phyloP scores from a whole-genome alignment of 2,329 filamentous ascomycete genomes.

The Pestalotiopsis fici region DNA sequence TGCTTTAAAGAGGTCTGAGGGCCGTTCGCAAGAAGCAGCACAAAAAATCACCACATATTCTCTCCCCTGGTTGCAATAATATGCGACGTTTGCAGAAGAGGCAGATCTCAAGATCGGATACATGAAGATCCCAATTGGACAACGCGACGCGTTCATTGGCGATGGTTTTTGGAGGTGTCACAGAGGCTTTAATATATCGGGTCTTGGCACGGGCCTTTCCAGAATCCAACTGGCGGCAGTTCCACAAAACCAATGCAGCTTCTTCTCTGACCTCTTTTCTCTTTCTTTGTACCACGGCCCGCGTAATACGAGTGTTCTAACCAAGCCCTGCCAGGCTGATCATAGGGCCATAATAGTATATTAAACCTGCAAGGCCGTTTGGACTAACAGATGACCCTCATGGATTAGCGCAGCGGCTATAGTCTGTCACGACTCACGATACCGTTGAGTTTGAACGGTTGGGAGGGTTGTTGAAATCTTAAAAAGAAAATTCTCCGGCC shows the following conservation, averaged over 20 bases:
- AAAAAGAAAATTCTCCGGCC: no score
- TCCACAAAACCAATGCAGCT: neutral
- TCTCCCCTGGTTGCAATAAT: neutral
- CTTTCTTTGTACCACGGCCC: neutral
- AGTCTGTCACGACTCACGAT: neutral
- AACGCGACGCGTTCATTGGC: neutral
- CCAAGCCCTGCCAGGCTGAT: neutral
- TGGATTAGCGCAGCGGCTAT: neutral
- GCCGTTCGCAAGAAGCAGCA: neutral
- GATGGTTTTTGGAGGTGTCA: neutral
- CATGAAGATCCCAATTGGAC: neutral
- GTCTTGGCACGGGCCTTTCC: neutral
- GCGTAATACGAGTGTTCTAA: neutral
- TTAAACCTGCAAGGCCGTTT: neutral
- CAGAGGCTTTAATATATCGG: neutral
- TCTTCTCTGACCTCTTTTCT: neutral
- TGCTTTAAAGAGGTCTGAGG: neutral
- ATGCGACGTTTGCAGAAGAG: neutral
- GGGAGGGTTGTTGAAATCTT: no score
- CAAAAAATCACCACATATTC: neutral
- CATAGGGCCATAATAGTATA: neutral
- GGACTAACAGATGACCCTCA: neutral
- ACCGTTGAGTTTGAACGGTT: no score
- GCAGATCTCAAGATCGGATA: neutral
- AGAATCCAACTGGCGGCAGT: neutral